phyloP scores from a whole-genome alignment of 768 basidiomycete species.

The Termitomyces sp. region DNA sequence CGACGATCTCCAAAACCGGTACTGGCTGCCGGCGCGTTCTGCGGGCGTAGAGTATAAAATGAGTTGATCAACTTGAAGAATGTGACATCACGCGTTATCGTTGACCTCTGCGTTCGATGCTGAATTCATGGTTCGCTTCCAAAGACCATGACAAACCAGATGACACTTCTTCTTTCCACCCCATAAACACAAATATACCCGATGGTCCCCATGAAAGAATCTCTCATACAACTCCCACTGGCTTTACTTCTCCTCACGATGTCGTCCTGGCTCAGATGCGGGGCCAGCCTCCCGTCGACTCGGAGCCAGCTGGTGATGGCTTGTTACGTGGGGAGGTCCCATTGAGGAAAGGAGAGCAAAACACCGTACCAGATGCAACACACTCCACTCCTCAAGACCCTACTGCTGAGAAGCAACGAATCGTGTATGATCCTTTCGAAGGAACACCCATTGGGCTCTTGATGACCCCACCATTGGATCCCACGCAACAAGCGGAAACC shows the following conservation, averaged over 20 bases:
- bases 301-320: constrained; percentile 14
- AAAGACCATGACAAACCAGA: neutral
- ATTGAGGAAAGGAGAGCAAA: constrained; percentile 3
- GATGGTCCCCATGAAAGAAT: neutral
- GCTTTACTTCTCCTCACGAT: constrained; percentile 60
- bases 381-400: constrained; percentile 8
- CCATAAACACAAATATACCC: neutral
- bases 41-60: too few species aligned
- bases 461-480: constrained; percentile 17
- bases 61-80: neutral
- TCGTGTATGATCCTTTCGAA: constrained; percentile 46
- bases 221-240: neutral
- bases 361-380: neutral
- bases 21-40: too few species aligned
- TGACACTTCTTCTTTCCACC: neutral
- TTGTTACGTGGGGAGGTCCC: constrained; percentile 8
- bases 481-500: constrained; percentile 10
- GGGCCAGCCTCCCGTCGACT: constrained; percentile 25
- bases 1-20: too few species aligned
- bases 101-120: neutral
- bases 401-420: constrained; percentile 9
- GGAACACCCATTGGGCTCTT: constrained; percentile 42
- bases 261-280: constrained; percentile 53
- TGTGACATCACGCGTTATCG: neutral
- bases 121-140: constrained; percentile 1